phyloP scores from a whole-genome alignment of 78 protist genomes.

The Dictyostelium discoideum region DNA sequence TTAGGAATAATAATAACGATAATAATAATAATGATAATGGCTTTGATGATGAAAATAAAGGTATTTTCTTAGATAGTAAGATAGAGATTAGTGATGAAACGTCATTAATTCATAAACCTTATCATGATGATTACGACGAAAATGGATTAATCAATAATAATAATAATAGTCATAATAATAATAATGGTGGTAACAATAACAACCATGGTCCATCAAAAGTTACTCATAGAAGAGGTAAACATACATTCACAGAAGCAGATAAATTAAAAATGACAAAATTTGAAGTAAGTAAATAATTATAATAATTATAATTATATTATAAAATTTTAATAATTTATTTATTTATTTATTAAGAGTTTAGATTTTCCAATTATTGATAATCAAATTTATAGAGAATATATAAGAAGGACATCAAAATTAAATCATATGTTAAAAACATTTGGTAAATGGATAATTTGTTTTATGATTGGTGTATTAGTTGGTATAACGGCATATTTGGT shows the following conservation, averaged over 20 bases:
- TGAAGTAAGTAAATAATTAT: slow-evolving; percentile 12
- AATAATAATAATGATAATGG: background rate
- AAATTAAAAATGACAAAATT: slow-evolving; percentile 56
- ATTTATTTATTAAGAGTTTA: slow-evolving; percentile 25
- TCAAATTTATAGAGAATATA: slow-evolving; percentile 54
- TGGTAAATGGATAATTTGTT: slow-evolving; percentile 80
- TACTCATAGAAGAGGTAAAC: slow-evolving; percentile 71
- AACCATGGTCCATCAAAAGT: background rate
- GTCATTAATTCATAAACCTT: slow-evolving; percentile 6
- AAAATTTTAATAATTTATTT: background rate
- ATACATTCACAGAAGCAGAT: slow-evolving; percentile 49
- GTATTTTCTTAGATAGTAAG: slow-evolving; percentile 6
- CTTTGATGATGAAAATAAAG: background rate
- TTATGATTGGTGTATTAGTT: slow-evolving; percentile 71
- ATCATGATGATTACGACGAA: background rate
- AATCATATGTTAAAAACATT: slow-evolving; percentile 62
- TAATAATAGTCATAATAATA: background rate
- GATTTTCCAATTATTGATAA: slow-evolving; percentile 81
- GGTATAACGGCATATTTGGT: slow-evolving; percentile 73
- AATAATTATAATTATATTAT: too few relatives aligned
- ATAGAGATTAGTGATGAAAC: slow-evolving; percentile 19
- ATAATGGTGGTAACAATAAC: background rate
- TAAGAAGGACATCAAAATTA: slow-evolving; percentile 32
- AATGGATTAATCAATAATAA: background rate
- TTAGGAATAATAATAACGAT: background rate